These are phyloP conservation scores for Notholithocarpus densiflorus DNA, from an alignment of 306 rosid genomes.

Conservation along the genomic window DNA sequence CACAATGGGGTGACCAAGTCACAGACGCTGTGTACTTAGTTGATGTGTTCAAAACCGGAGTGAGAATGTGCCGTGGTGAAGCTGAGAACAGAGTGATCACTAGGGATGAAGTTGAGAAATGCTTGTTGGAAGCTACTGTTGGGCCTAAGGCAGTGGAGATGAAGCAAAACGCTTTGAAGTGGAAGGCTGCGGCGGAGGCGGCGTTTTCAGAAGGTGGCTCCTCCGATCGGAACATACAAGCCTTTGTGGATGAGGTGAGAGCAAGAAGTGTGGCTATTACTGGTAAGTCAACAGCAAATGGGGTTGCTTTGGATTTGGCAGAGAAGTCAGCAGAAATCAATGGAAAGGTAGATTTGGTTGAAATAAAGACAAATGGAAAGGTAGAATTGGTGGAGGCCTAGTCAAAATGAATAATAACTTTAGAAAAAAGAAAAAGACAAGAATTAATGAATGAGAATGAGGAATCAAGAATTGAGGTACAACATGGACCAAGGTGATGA, in stretches of 20 bases:
- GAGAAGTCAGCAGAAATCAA: background rate
- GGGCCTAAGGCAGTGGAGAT: slow-evolving; percentile 24
- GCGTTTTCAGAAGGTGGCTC: slow-evolving; percentile 44
- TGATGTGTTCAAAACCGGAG: slow-evolving; percentile 37
- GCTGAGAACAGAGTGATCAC: slow-evolving; percentile 25
- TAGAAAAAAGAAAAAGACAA: background rate
- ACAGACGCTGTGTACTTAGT: slow-evolving; percentile 66
- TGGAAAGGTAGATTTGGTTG: background rate
- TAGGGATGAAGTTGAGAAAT: slow-evolving; percentile 33
- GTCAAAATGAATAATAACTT: background rate
- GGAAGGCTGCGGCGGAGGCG: slow-evolving; percentile 33
- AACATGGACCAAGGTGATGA: too few relatives aligned
- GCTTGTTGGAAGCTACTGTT: slow-evolving; percentile 39
- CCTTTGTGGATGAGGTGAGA: slow-evolving; percentile 34
- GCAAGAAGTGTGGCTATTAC: slow-evolving; percentile 1
- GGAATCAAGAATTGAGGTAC: background rate
- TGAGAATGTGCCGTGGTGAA: slow-evolving; percentile 35
- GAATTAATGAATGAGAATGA: too few relatives aligned
- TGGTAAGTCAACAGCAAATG: background rate
- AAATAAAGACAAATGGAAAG: background rate
- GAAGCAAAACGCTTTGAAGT: slow-evolving; percentile 31
- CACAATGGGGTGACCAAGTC: slow-evolving; percentile 83
- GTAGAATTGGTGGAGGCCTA: background rate
- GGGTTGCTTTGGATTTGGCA: background rate
- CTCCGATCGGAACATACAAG: slow-evolving; percentile 37